Base-by-base conservation (phyloP, 2,329 filamentous ascomycete genomes). In the Ceratocystis variospora region DNA sequence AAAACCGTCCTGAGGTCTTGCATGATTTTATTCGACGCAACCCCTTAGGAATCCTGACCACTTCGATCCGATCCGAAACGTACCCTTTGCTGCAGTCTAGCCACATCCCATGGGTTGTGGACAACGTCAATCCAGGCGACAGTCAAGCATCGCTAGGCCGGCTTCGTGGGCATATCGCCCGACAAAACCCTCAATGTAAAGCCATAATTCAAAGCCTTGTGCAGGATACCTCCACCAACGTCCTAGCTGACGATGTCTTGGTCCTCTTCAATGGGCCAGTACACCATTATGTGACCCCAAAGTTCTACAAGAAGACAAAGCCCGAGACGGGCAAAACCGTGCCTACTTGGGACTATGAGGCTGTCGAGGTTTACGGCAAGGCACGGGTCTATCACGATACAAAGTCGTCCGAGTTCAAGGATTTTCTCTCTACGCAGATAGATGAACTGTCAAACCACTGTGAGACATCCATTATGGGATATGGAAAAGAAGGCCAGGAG, bases 311-410 rank as follows among this genome's bases (percentile, higher is more conserved):
- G 10, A 79, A 84, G 69, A 87, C 86, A 0, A 88, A 88, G 71
- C 85, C 84, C 0, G 72, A 71, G 0, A 84, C 80, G 0, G 85
- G 80, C 10, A 88, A 88, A 70, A 85, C 87, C 0, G 86, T 87
- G 4, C 85, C 85, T 0, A 89, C 86, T 0, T 88, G 86, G 86
- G 85, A 89, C 73, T 89, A 88, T 70, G 77, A 83, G 0, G 84
- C 85, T 0, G 85, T 80, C 0, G 83, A 88, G 73, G 83, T 77
- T 0, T 87, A 87, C 70, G 86, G 86, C 1, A 78, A 73, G 1
- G 81, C 81, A 0, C 80, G 68, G 0, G 73, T 87, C 3, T 82
- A 79, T 69, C 79, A 75, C 66, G 55, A 57, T n/a, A 44, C 46
- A 31, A 46, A 45, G 15, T 71, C 79, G 5, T 77, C 77, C 59